Percentiles rank a stretch among this genome's conserved stretches.
phyloP scores from a whole-genome alignment of 2,329 filamentous ascomycete species.

The Diaporthe sp. region DNA sequence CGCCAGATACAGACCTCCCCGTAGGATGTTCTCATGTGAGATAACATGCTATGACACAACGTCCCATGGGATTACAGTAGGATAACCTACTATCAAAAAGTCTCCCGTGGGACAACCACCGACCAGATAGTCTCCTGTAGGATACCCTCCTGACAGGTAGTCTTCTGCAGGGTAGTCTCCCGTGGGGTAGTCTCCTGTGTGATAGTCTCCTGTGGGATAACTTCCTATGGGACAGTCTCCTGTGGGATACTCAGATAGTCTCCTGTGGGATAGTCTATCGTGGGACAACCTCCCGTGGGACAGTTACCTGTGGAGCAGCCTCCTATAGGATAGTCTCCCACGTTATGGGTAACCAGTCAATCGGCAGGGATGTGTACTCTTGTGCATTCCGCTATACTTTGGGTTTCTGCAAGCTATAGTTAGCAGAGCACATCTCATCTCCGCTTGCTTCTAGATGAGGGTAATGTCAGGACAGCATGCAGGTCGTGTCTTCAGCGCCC shows the following conservation, averaged over 20 bases:
- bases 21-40: not conserved
- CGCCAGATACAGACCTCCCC: not conserved
- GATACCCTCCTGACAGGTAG: not conserved
- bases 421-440: not conserved
- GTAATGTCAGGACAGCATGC: not conserved
- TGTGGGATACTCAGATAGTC: too few species aligned
- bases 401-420: not conserved
- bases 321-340: not conserved
- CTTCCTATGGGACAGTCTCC: too few species aligned
- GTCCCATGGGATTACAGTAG: not conserved
- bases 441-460: not conserved
- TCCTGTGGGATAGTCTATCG: too few species aligned
- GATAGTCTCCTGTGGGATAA: not conserved
- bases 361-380: too few species aligned
- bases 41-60: not conserved
- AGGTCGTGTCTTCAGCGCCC: slow-evolving; percentile 35
- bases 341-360: too few species aligned
- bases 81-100: too few species aligned
- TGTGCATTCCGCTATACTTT: too few species aligned
- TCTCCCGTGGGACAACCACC: too few species aligned
- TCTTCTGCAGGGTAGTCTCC: too few species aligned
- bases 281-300: too few species aligned
- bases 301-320: too few species aligned
- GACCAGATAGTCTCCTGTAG: too few species aligned
- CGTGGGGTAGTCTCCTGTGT: not conserved